Conservation (phyloP, 768 basidiomycete genomes). For the Lactarius akahatsu region DNA sequence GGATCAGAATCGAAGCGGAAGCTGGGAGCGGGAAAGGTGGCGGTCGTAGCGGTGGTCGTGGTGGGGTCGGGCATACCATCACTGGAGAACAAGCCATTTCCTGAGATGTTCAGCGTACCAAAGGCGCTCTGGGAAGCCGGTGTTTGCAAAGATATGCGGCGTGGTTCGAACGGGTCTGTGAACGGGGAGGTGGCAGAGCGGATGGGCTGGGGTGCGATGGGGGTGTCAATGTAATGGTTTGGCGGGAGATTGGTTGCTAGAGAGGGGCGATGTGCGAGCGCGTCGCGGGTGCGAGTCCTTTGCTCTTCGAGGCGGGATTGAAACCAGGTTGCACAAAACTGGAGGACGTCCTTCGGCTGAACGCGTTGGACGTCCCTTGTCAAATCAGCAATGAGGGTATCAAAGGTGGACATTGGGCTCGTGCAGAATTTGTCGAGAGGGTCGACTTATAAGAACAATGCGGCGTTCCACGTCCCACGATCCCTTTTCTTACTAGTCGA, state of each 20-base stretch:
- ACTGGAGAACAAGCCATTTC: constrained; percentile 68
- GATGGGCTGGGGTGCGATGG: constrained; percentile 36
- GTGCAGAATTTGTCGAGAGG: not conserved
- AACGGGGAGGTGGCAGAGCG: constrained; percentile 56
- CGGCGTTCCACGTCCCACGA: constrained; percentile 1
- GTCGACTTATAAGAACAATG: constrained; percentile 1
- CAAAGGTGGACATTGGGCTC: constrained; percentile 67
- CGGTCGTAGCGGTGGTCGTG: constrained; percentile 25
- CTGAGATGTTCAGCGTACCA: constrained; percentile 76
- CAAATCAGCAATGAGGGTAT: constrained; percentile 78
- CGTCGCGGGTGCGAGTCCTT: constrained; percentile 67
- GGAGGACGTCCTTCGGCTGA: constrained; percentile 87
- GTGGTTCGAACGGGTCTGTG: constrained; percentile 47
- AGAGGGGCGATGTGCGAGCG: constrained; percentile 54
- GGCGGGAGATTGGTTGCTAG: constrained; percentile 52
- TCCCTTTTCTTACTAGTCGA: not conserved
- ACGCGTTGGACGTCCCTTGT: constrained; percentile 82
- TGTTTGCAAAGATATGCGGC: constrained; percentile 53
- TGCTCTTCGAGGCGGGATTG: constrained; percentile 85
- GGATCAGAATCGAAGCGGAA: constrained; percentile 63
- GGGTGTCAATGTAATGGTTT: constrained; percentile 59
- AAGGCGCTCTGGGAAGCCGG: constrained; percentile 67
- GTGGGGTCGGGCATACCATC: constrained; percentile 37
- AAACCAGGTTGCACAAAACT: constrained; percentile 95
- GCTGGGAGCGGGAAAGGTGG: constrained; percentile 45